Evolutionary conservation across 768 basidiomycete species (phyloP), one percentile per base, ranked within the genome.

Genomic region (Agaricus sinodeliciosus): DNA sequence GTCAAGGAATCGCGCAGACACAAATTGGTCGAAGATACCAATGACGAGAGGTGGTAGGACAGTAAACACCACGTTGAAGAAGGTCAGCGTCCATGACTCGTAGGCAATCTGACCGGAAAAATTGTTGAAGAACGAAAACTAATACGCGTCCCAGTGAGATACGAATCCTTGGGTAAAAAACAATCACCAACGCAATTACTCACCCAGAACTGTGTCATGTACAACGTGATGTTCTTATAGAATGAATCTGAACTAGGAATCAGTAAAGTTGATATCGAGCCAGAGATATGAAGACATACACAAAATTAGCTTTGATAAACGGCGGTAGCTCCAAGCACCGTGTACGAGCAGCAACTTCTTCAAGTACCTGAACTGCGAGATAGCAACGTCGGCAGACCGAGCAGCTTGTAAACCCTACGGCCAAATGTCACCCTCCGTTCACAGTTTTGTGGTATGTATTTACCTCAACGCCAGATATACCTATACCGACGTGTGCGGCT

Each of bases 151-250:
- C 7, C 34, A 45, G 48, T 43, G n/a, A 51, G 44, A 51, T 15
- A 51, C 42, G 27, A 51, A n/a, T 12, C 9, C 37, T 15, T 9
- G 37, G 19, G 18, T 16, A 49, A 27, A n/a, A 6, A 36, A 12
- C 12, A 43, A 39, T 35, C 47, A 39, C 13, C 49, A 34, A 43
- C 6, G 27, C 28, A 35, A 35, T 6, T 3, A 64, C 65, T 48
- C 68, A 94, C 94, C 94, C 94, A 98, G 67, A 98, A 98, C 57
- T 95, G 91, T 19, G 94, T 96, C 91, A 99, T 92, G 68, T 98
- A 98, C 13, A 99, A 77, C 27, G 87, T 87, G 57, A 98, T 97
- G 67, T 99, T 99, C 68, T 99, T 99, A 77, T 98, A 99, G 73
- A 99, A 97, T 1, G 94, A 96, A 69, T 90, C 94, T 96, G 62